Percentiles rank a stretch among this genome's conserved stretches.
Conservation (phyloP, 2,329 filamentous ascomycete species). For the Grosmannia huntii region DNA sequence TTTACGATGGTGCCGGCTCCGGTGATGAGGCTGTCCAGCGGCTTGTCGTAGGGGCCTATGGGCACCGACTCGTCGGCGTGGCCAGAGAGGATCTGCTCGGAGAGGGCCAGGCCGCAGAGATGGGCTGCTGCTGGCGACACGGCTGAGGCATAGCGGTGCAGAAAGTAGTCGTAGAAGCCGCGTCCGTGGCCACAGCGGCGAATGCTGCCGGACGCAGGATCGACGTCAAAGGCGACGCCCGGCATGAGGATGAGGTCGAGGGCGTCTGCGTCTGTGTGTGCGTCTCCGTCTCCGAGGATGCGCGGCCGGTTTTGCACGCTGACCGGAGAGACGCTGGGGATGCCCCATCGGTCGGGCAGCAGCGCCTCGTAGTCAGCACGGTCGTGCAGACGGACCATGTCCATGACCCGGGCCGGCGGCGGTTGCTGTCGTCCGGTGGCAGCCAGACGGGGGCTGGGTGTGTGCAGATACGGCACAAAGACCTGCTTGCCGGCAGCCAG, state of each 20-base stretch:
- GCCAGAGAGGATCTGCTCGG: conserved; percentile 63
- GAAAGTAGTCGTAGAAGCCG: conserved; percentile 92
- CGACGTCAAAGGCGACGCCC: conserved; percentile 77
- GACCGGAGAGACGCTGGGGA: conserved; percentile 64
- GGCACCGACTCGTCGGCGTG: conserved; percentile 50
- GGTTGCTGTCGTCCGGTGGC: conserved; percentile 1
- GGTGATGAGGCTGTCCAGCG: conserved; percentile 63
- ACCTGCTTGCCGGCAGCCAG: conserved; percentile 67
- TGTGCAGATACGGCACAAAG: conserved; percentile 83
- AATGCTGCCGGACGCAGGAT: conserved; percentile 38
- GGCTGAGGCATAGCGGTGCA: conserved; percentile 52
- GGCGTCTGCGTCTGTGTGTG: conserved; percentile 20
- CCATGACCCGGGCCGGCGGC: conserved; percentile 59
- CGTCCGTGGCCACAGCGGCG: conserved; percentile 83
- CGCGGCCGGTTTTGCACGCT: conserved; percentile 57
- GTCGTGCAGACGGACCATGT: conserved; percentile 74
- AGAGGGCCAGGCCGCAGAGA: conserved; percentile 66
- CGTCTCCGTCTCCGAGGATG: conserved; percentile 53
- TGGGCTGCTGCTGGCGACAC: conserved; percentile 27
- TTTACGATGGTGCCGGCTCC: conserved; percentile 41
- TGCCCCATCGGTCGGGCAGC: conserved; percentile 76
- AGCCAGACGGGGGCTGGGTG: conserved; percentile 26
- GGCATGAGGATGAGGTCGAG: conserved; percentile 86
- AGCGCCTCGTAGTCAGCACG: conserved; percentile 68
- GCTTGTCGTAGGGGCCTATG: conserved; percentile 63